Conservation (phyloP, 1,284 basidiomycete species). For the Ustilago trichophora region DNA sequence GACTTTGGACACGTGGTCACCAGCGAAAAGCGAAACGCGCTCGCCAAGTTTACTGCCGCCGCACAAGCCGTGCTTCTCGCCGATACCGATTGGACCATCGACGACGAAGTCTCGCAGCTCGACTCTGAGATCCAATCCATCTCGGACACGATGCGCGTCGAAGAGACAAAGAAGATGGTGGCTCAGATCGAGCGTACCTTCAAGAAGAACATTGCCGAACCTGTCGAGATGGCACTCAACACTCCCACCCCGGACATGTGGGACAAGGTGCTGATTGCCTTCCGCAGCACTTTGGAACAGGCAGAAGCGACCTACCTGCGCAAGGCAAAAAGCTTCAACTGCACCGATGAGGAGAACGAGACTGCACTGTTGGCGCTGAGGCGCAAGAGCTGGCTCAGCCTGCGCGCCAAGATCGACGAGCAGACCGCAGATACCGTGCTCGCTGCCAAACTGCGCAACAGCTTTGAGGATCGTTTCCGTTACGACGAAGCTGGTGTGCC, state of each 20-base stretch:
- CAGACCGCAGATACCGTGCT: conserved; percentile 76
- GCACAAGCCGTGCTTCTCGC: conserved; percentile 69
- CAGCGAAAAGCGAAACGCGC: conserved; percentile 71
- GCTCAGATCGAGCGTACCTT: conserved; percentile 76
- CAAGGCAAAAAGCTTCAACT: conserved; percentile 94
- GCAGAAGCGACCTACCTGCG: conserved; percentile 81
- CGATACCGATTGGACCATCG: conserved; percentile 82
- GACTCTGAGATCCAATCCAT: conserved; percentile 81
- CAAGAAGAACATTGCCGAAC: conserved; percentile 87
- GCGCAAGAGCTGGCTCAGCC: conserved; percentile 82
- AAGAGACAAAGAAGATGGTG: conserved; percentile 99
- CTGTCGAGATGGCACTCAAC: conserved; percentile 84
- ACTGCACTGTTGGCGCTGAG: conserved; percentile 76
- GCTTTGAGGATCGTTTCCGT: conserved; percentile 94
- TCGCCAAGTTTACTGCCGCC: conserved; percentile 75
- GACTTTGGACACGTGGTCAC: conserved; percentile 81
- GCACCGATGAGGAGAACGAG: conserved; percentile 88
- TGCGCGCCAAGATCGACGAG: conserved; percentile 84
- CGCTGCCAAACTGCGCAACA: conserved; percentile 73
- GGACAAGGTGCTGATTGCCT: conserved; percentile 82
- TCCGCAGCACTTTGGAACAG: conserved; percentile 76
- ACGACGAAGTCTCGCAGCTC: conserved; percentile 80
- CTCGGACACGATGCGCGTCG: conserved; percentile 87
- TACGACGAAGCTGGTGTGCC: conserved; percentile 94
- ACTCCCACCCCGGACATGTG: conserved; percentile 85